A percentile compares a stretch with the other conserved stretches of the same genome.
These are phyloP conservation scores for Kwoniella sp. DNA, from an alignment of 768 basidiomycete genomes.

Conservation along the genomic window DNA sequence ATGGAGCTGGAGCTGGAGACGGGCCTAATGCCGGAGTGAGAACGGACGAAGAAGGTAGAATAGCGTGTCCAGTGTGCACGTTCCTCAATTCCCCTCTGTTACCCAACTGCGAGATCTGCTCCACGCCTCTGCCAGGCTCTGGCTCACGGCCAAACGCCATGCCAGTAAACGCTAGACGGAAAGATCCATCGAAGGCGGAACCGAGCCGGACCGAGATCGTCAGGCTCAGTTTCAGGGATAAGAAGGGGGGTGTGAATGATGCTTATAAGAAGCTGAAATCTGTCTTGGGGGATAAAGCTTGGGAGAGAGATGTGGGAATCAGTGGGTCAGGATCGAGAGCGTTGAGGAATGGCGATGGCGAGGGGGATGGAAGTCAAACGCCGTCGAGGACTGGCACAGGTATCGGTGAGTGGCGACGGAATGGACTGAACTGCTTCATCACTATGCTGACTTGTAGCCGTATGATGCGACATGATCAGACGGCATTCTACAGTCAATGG, in stretches of 20 bases:
- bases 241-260: slow-evolving; percentile 78
- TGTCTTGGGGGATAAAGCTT: slow-evolving; percentile 69
- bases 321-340: neutral
- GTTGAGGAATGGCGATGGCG: neutral
- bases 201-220: slow-evolving; percentile 58
- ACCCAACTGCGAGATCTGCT: slow-evolving; percentile 80
- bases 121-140: slow-evolving; percentile 63
- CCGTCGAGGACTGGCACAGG: slow-evolving; percentile 29
- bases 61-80: slow-evolving; percentile 83
- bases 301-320: slow-evolving; percentile 63
- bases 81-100: slow-evolving; percentile 84
- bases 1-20: too few relatives aligned
- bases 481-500: slow-evolving; percentile 77
- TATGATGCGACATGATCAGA: slow-evolving; percentile 59
- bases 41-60: slow-evolving; percentile 49
- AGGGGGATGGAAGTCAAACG: neutral
- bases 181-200: neutral
- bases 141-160: neutral
- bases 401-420: slow-evolving; percentile 66
- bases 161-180: neutral
- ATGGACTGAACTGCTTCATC: neutral
- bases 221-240: slow-evolving; percentile 76
- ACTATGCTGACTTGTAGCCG: neutral
- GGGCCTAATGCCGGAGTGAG: neutral
- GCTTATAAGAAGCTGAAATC: slow-evolving; percentile 78